A percentile compares a stretch with the other conserved stretches of the same genome.
Evolutionary conservation across 352 stramenopile species (phyloP).

Genomic region (Phytophthora litchii): DNA sequence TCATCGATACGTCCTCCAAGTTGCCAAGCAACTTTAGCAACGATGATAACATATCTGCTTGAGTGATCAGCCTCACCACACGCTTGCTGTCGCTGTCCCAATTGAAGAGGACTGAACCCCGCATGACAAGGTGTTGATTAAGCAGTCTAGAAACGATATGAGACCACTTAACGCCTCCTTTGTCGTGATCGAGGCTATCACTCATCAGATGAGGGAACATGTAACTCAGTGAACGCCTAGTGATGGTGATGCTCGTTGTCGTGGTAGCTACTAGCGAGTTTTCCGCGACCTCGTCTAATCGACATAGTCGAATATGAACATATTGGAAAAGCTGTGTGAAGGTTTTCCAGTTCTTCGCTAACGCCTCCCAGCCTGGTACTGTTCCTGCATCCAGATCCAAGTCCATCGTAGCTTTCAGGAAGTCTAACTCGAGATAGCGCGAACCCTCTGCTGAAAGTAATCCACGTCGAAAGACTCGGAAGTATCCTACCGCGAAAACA

Average conservation of each 20-base stretch:
- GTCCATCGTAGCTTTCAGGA: slow-evolving; percentile 1
- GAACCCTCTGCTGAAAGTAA: background rate
- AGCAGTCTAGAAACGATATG: background rate
- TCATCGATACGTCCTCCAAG: slow-evolving; percentile 1
- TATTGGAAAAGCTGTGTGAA: slow-evolving; percentile 3
- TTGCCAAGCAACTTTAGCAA: slow-evolving; percentile 1
- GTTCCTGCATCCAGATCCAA: slow-evolving; percentile 1
- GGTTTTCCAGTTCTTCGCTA: slow-evolving; percentile 6
- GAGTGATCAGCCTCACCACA: background rate
- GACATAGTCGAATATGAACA: background rate
- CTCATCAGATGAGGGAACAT: slow-evolving; percentile 1
- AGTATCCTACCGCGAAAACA: background rate
- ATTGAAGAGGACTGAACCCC: background rate
- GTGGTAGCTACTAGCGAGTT: background rate
- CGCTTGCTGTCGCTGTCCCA: slow-evolving; percentile 1
- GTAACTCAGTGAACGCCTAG: background rate
- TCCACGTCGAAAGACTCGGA: slow-evolving; percentile 5
- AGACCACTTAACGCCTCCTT: background rate
- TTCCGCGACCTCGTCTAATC: slow-evolving; percentile 5
- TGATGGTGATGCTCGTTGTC: slow-evolving; percentile 5
- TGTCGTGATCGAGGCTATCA: background rate
- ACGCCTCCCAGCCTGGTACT: background rate
- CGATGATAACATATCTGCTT: slow-evolving; percentile 12
- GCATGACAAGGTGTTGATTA: slow-evolving; percentile 2
- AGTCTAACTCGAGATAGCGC: background rate